Conservation (phyloP, 2,329 filamentous ascomycete genomes). For the Coniosporium tulheliwenetii region DNA sequence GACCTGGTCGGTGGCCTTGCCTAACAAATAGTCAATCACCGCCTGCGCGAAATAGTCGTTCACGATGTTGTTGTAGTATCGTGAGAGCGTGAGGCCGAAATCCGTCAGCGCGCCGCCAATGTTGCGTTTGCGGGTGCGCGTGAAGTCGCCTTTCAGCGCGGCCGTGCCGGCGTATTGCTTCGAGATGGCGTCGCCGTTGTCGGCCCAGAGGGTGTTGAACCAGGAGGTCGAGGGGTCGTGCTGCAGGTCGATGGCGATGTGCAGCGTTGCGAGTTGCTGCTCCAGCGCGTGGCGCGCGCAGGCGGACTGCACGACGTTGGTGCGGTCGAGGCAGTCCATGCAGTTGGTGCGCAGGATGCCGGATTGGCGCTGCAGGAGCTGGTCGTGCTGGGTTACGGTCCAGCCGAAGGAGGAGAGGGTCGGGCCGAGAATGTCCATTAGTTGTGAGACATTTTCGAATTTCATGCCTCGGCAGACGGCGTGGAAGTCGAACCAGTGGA, state of each 20-base stretch:
- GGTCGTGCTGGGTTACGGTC: slow-evolving; percentile 40
- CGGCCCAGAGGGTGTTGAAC: slow-evolving; percentile 96
- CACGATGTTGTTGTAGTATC: slow-evolving; percentile 75
- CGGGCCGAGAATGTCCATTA: slow-evolving; percentile 54
- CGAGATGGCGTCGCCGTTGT: slow-evolving; percentile 91
- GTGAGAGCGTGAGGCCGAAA: slow-evolving; percentile 70
- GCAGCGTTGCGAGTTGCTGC: slow-evolving; percentile 58
- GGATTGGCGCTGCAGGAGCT: slow-evolving; percentile 36
- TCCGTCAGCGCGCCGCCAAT: slow-evolving; percentile 86
- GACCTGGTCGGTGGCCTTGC: slow-evolving; percentile 68
- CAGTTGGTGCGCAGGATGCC: slow-evolving; percentile 90
- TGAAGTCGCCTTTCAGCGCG: slow-evolving; percentile 93
- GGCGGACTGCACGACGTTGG: slow-evolving; percentile 89
- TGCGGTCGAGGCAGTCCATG: slow-evolving; percentile 95
- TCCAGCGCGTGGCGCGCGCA: slow-evolving; percentile 75
- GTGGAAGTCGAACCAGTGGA: slow-evolving; percentile 98
- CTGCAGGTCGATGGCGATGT: slow-evolving; percentile 60
- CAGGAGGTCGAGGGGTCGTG: slow-evolving; percentile 67
- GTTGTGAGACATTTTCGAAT: slow-evolving; percentile 79
- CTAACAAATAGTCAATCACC: slow-evolving; percentile 84
- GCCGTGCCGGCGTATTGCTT: slow-evolving; percentile 93
- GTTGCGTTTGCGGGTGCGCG: slow-evolving; percentile 75
- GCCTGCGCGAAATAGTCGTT: slow-evolving; percentile 96
- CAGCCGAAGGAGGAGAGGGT: slow-evolving; percentile 59
- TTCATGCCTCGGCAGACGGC: slow-evolving; percentile 87